Evolutionary conservation across 1,139 yeast species (phyloP).

Genomic region (Dujonia santamariae): DNA sequence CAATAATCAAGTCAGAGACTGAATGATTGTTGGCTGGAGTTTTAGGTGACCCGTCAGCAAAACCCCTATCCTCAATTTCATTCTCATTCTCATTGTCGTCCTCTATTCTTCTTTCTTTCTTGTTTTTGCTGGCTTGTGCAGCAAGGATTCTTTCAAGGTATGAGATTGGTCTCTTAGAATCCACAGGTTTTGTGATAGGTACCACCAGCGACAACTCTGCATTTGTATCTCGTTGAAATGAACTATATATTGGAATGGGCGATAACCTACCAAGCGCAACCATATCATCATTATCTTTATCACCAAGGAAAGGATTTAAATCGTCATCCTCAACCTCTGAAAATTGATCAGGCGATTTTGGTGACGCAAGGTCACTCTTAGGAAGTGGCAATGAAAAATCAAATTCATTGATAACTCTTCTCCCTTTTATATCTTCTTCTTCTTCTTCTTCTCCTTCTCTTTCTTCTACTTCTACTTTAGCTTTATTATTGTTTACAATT

Average conservation of each 20-base stretch:
- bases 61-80: not conserved
- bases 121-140: conserved; percentile 13
- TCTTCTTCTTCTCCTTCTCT: not conserved
- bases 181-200: not conserved
- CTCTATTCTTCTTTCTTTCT: not conserved
- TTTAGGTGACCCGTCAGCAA: conserved; percentile 2
- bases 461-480: not conserved
- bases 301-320: conserved; percentile 6
- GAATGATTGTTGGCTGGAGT: conserved; percentile 6
- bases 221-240: not conserved
- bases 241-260: conserved; percentile 1
- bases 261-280: conserved; percentile 1
- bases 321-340: conserved; percentile 7
- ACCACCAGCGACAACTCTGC: not conserved
- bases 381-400: conserved; percentile 28
- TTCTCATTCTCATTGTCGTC: not conserved
- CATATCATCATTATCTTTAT: not conserved
- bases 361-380: conserved; percentile 2
- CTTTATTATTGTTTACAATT: not conserved
- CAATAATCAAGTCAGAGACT: conserved; percentile 5
- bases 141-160: conserved; percentile 32
- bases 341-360: conserved; percentile 7
- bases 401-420: conserved; percentile 12
- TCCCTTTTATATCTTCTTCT: conserved; percentile 3
- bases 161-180: conserved; percentile 12